phyloP scores from a whole-genome alignment of 2,329 filamentous ascomycete species.

The Dactylellina cionopaga region DNA sequence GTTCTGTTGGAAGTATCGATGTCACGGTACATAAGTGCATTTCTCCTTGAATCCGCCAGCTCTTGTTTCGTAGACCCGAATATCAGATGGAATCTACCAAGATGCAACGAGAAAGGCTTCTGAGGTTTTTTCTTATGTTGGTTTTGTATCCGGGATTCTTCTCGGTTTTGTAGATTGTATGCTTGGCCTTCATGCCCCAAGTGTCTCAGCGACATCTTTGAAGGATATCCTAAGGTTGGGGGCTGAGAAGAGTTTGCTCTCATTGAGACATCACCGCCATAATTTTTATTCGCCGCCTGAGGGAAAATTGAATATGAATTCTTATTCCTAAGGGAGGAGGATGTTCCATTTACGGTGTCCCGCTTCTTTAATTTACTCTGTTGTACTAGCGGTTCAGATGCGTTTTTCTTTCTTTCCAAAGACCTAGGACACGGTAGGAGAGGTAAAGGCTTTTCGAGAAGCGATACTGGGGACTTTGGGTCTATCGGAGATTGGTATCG shows the following conservation, averaged over 20 bases:
- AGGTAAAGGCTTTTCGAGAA: slow-evolving; percentile 34
- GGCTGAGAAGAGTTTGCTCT: background rate
- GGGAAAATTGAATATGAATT: background rate
- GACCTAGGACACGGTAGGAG: slow-evolving; percentile 27
- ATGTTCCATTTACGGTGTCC: background rate
- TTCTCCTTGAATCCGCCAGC: slow-evolving; percentile 33
- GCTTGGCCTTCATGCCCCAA: slow-evolving; percentile 12
- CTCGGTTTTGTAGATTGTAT: background rate
- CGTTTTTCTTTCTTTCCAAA: slow-evolving; percentile 20
- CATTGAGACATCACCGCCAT: background rate
- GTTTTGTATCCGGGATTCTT: slow-evolving; percentile 2
- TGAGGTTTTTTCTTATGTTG: slow-evolving; percentile 19
- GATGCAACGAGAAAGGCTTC: slow-evolving; percentile 33
- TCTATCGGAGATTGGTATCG: slow-evolving; percentile 5
- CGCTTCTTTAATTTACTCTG: background rate
- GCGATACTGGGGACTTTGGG: slow-evolving; percentile 12
- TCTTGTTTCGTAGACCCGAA: slow-evolving; percentile 44
- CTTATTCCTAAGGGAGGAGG: background rate
- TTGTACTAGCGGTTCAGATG: slow-evolving; percentile 2
- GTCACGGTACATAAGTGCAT: slow-evolving; percentile 37
- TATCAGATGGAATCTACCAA: slow-evolving; percentile 38
- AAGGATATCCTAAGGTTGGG: background rate
- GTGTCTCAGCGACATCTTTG: slow-evolving; percentile 7
- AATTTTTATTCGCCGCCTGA: too few species aligned
- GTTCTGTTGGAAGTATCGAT: slow-evolving; percentile 13